These are phyloP conservation scores for Verticillium longisporum DNA, from an alignment of 2,329 filamentous ascomycete genomes.

Conservation along the genomic window DNA sequence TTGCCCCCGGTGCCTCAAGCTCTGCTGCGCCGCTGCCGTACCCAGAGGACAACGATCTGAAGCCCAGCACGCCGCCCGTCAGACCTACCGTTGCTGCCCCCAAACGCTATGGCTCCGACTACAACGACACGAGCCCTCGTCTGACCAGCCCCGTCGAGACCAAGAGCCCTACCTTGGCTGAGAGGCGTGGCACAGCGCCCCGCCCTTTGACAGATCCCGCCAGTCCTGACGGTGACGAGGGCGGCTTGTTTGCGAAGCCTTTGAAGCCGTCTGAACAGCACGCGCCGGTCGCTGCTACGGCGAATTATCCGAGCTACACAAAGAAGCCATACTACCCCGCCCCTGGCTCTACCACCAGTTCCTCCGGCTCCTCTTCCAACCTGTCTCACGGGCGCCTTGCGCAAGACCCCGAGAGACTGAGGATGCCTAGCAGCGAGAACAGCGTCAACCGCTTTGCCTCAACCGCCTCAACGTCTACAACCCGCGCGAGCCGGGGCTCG, in stretches of 20 bases:
- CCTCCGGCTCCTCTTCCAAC: slow-evolving; percentile 15
- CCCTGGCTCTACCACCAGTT: slow-evolving; percentile 31
- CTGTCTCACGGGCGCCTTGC: slow-evolving; percentile 10
- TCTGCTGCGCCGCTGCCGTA: slow-evolving; percentile 64
- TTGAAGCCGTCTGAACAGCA: slow-evolving; percentile 38
- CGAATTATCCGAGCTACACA: slow-evolving; percentile 42
- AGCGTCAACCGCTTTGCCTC: slow-evolving; percentile 62
- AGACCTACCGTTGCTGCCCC: slow-evolving; percentile 29
- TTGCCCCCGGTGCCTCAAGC: slow-evolving; percentile 62
- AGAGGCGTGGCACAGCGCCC: slow-evolving; percentile 73
- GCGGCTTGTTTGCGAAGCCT: slow-evolving; percentile 71
- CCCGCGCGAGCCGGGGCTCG: slow-evolving; percentile 82
- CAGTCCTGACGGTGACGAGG: slow-evolving; percentile 67
- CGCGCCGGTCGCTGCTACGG: slow-evolving; percentile 24
- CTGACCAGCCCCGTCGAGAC: slow-evolving; percentile 50
- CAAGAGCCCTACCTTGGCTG: slow-evolving; percentile 62
- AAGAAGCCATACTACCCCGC: slow-evolving; percentile 56
- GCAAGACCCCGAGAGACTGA: slow-evolving; percentile 22
- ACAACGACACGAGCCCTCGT: slow-evolving; percentile 45
- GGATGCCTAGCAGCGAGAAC: slow-evolving; percentile 32
- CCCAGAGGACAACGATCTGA: slow-evolving; percentile 60
- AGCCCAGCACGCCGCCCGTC: slow-evolving; percentile 26
- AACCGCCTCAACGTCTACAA: slow-evolving; percentile 89
- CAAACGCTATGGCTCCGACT: slow-evolving; percentile 37
- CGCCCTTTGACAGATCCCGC: slow-evolving; percentile 79